Percentiles rank a stretch among this genome's conserved stretches.
Conservation (phyloP, 2,329 filamentous ascomycete genomes). For the Diaporthe sp. region DNA sequence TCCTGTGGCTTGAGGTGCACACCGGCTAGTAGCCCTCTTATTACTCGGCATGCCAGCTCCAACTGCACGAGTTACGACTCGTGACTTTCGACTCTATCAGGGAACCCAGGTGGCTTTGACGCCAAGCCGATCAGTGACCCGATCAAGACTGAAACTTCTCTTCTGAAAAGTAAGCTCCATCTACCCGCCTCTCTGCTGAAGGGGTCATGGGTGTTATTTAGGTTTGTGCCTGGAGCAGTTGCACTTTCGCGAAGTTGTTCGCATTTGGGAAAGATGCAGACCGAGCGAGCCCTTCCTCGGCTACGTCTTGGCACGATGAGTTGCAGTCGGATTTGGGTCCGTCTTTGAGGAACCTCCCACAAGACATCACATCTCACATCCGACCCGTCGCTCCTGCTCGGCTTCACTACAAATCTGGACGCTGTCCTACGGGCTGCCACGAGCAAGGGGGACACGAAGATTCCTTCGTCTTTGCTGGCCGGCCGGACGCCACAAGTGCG, state of each 20-base stretch:
- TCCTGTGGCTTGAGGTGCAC: neutral
- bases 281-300: neutral
- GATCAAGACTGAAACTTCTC: conserved; percentile 25
- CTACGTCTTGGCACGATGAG: neutral
- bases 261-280: conserved; percentile 17
- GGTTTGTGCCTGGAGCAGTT: conserved; percentile 19
- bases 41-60: neutral
- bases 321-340: conserved; percentile 41
- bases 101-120: neutral
- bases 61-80: neutral
- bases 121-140: conserved; percentile 25
- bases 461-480: neutral
- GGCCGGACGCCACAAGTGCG: conserved; percentile 6
- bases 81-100: neutral
- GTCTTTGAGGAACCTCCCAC: conserved; percentile 41
- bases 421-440: conserved; percentile 33
- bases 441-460: conserved; percentile 17
- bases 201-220: conserved; percentile 28
- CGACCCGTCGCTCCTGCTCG: conserved; percentile 39
- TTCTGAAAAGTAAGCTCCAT: conserved; percentile 11
- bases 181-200: conserved; percentile 22
- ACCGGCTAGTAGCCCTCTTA: neutral
- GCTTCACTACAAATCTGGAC: conserved; percentile 35
- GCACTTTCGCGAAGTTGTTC: conserved; percentile 29
- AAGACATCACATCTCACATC: conserved; percentile 37